Conservation (phyloP, 306 rosid genomes). For the Potentilla sterilis region DNA sequence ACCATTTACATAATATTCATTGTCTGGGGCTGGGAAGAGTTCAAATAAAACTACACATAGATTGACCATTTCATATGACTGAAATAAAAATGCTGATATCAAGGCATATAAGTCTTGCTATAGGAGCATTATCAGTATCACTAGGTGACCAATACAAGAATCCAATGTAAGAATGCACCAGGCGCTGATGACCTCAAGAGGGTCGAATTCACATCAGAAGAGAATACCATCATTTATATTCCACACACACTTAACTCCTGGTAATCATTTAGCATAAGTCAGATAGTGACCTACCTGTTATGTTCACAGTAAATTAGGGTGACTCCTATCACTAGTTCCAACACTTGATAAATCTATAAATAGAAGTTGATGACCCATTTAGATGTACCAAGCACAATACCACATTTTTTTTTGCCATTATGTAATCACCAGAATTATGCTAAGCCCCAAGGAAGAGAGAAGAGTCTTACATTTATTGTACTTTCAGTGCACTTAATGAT, state of each 20-base stretch:
- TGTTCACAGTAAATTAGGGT: background rate
- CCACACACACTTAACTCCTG: background rate
- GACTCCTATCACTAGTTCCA: background rate
- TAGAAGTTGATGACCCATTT: background rate
- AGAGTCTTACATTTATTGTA: background rate
- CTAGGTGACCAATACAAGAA: background rate
- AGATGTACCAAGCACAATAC: background rate
- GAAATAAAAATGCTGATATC: background rate
- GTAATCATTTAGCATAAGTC: slow-evolving; percentile 1
- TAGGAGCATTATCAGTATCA: background rate
- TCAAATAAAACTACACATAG: background rate
- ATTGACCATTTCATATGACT: background rate
- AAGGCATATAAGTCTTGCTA: background rate
- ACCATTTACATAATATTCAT: background rate
- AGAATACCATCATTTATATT: background rate
- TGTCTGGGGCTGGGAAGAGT: background rate
- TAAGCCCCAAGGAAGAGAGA: background rate
- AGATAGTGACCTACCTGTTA: background rate
- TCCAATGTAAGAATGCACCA: background rate
- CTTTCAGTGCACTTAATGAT: background rate
- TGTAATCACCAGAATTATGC: background rate
- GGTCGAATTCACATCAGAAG: background rate
- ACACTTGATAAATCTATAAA: background rate
- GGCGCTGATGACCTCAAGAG: background rate
- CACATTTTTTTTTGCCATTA: background rate